A percentile compares a stretch with the other conserved stretches of the same genome.
phyloP scores from a whole-genome alignment of 148 eudicot species.

The Chenopodium suecicum region DNA sequence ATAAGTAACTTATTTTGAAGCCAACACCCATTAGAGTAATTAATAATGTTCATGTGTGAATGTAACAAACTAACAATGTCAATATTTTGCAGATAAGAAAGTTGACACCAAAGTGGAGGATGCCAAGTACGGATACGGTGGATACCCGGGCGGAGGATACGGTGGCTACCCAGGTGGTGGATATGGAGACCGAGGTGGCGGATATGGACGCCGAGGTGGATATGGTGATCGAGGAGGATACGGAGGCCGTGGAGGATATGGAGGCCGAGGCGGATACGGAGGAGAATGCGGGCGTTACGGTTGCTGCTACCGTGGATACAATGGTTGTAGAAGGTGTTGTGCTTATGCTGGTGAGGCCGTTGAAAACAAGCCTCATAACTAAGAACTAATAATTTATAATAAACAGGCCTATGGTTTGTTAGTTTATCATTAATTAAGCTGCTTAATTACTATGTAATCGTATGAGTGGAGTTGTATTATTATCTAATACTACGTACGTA shows the following conservation, averaged over 20 bases:
- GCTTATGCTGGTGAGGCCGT: conserved; percentile 14
- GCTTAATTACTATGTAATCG: no score
- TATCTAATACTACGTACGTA: no score
- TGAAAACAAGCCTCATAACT: conserved; percentile 19
- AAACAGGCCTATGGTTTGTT: no score
- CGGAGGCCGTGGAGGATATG: conserved; percentile 9
- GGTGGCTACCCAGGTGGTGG: neutral
- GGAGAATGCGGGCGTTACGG: conserved; percentile 24
- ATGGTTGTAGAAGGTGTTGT: conserved; percentile 26
- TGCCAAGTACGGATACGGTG: conserved; percentile 19
- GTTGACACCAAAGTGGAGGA: conserved; percentile 6
- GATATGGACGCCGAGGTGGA: neutral
- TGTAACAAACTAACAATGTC: neutral
- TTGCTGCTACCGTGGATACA: conserved; percentile 26
- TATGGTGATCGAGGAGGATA: conserved; percentile 11
- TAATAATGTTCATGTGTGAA: neutral
- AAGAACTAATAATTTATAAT: neutral
- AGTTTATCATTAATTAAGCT: no score
- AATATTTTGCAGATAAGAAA: neutral
- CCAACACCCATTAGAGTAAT: no score
- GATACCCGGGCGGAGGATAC: conserved; percentile 19
- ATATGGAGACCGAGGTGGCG: conserved; percentile 7
- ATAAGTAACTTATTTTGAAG: no score
- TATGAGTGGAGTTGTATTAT: no score
- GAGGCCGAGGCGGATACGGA: conserved; percentile 1